A percentile compares a stretch with the other conserved stretches of the same genome.
phyloP scores from a whole-genome alignment of 495 filamentous ascomycete species.

The Chaetomidium leptoderma region DNA sequence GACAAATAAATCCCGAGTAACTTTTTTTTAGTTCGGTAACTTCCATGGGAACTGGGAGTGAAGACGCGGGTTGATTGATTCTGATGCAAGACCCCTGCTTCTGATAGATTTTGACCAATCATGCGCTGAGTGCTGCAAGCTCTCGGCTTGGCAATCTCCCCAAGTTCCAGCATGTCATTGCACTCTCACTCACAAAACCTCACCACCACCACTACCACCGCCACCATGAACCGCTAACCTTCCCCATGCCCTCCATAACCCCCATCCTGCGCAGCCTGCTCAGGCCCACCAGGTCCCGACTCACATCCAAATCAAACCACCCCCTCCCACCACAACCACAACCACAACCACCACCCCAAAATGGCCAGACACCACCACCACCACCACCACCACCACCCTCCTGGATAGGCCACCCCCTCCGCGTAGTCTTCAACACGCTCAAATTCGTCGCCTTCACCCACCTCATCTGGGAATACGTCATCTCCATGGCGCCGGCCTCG shows the following conservation, averaged over 20 bases:
- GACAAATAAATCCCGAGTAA: no score
- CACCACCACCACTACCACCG: no score
- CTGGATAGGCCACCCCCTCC: slow-evolving; percentile 37
- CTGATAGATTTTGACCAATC: slow-evolving; percentile 23
- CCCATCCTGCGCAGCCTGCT: slow-evolving; percentile 11
- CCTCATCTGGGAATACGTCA: slow-evolving; percentile 53
- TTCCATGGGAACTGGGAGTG: not conserved
- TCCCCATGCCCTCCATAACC: slow-evolving; percentile 10
- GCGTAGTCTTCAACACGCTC: slow-evolving; percentile 31
- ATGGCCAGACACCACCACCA: not conserved
- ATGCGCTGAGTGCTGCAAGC: not conserved
- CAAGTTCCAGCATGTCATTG: not conserved
- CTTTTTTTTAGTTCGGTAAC: slow-evolving; percentile 7
- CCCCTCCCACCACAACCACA: not conserved
- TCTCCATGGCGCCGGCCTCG: slow-evolving; percentile 47
- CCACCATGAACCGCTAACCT: not conserved
- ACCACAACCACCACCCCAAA: no score
- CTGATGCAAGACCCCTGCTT: not conserved
- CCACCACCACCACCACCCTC: not conserved
- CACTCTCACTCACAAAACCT: not conserved
- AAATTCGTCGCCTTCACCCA: slow-evolving; percentile 53
- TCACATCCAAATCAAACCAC: not conserved
- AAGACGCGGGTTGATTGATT: not conserved
- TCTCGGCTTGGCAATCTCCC: not conserved
- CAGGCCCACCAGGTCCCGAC: not conserved